Base-by-base conservation (phyloP, 192 early-diverging fungal species). In the Funneliformis mosseae region DNA sequence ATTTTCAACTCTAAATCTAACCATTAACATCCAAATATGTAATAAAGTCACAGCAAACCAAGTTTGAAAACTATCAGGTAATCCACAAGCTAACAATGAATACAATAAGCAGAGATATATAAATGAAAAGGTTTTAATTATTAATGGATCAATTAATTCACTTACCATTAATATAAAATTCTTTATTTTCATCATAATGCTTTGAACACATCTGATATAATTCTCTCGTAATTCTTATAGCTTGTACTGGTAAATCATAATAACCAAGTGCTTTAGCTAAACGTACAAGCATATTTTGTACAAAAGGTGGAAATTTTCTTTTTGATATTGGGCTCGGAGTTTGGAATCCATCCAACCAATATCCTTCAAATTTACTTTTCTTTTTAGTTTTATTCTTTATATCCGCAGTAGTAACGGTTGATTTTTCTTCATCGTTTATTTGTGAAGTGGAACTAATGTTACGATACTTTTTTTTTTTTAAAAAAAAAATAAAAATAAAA, bases 1-100 rank as follows among this genome's bases (percentile, higher is more conserved):
- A 8, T 88, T 83, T 73, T 93, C 90, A 8, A 91, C 89, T 63
- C 94, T 88, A 18, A 94, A 84, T 46, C 96, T 94, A 10, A 94
- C 95, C 91, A 93, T 94, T 72, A 94, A 85, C 91, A 99, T 92
- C 97, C 97, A 99, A 6, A 97, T 90, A 79, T 99, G 96, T 74
- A 99, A 85, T 39, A 95, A 90, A 0, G 94, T 96, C 33, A 97
- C 89, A 25, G 90, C 89, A 77, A 97, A 99, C 97, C 97, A 99
- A 1, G 96, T 95, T 84, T 97, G 95, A 80, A 97, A 96, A 76
- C 94, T 96, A 72, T 96, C 93, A 7, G 93, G 93, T 45, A 97
- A 84, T 45, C 89, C 87, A 72, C 90, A 91, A 7, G 81, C 88
- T 91, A 84, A 61, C 69, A 68, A 33, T 33, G 33, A 33, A 33